Percentiles rank a stretch among this genome's conserved stretches.
phyloP scores from a whole-genome alignment of 805 yeast species.

The Scheffersomyces amazonensis region DNA sequence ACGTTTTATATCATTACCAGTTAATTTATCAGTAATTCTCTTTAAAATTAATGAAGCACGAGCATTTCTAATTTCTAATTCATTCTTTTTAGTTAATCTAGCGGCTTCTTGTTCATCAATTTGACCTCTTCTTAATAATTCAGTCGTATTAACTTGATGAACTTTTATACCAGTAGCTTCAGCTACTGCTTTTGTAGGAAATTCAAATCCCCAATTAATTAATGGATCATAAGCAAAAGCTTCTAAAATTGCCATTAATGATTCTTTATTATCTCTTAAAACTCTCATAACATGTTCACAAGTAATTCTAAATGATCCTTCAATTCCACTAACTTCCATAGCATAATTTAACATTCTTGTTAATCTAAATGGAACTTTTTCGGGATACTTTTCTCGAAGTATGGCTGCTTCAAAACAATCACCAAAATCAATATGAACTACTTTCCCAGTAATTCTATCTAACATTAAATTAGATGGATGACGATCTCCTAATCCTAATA shows the following conservation, averaged over 20 bases:
- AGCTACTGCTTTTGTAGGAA: conserved; percentile 76
- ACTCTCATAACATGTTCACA: conserved; percentile 98
- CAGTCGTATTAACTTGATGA: conserved; percentile 67
- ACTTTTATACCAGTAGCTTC: conserved; percentile 71
- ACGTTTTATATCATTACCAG: conserved; percentile 88
- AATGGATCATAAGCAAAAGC: conserved; percentile 98
- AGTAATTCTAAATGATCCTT: conserved; percentile 94
- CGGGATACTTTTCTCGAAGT: conserved; percentile 94
- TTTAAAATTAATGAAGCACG: conserved; percentile 87
- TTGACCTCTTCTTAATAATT: conserved; percentile 66
- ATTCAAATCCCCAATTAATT: conserved; percentile 97
- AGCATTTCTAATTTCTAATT: conserved; percentile 73
- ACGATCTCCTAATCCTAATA: conserved; percentile 93
- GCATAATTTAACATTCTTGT: conserved; percentile 97
- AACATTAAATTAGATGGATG: conserved; percentile 97
- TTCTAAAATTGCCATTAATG: conserved; percentile 95
- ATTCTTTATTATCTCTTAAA: conserved; percentile 88
- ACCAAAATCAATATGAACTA: conserved; percentile 96
- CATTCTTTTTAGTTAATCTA: conserved; percentile 66
- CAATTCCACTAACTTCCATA: conserved; percentile 98
- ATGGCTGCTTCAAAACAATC: conserved; percentile 99
- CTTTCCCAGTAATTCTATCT: conserved; percentile 92
- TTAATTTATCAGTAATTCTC: conserved; percentile 86
- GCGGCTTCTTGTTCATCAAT: conserved; percentile 77
- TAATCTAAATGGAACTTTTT: conserved; percentile 94